Evolutionary conservation across 306 rosid species (phyloP).

Genomic region (Pachyrhizus erosus): DNA sequence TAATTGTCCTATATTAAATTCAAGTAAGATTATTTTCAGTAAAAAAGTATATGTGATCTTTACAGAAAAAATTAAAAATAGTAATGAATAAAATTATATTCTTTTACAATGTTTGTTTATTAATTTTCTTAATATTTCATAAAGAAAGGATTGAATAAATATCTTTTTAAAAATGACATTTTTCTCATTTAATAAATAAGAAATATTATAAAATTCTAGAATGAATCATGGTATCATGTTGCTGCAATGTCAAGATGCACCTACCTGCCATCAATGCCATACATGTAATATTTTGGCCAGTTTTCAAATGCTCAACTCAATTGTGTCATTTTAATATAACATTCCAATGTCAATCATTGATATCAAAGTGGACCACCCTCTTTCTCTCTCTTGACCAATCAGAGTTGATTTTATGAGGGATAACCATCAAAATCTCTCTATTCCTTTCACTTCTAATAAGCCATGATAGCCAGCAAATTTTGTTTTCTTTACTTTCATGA

Average conservation of each 20-base stretch:
- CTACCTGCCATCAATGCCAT: neutral
- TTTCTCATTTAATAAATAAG: neutral
- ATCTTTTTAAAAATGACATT: too few species aligned
- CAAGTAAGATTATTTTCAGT: too few species aligned
- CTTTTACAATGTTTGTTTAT: neutral
- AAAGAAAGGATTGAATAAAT: too few species aligned
- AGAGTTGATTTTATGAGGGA: neutral
- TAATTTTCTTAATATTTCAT: too few species aligned
- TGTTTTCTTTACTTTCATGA: constrained; percentile 36
- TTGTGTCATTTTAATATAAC: neutral
- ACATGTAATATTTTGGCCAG: neutral
- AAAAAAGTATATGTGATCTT: too few species aligned
- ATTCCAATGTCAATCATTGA: constrained; percentile 18
- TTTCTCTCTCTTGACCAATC: constrained; percentile 17
- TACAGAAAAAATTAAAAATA: too few species aligned
- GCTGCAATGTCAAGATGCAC: neutral
- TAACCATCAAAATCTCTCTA: neutral
- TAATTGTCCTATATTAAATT: too few species aligned
- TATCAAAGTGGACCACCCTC: constrained; percentile 21
- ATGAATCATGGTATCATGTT: neutral
- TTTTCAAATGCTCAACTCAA: neutral
- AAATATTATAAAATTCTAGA: too few species aligned
- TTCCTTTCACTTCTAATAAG: constrained; percentile 25
- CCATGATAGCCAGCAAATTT: constrained; percentile 40
- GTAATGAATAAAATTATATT: too few species aligned